Base-by-base conservation (phyloP, 768 basidiomycete species). In the Trametes elegans region DNA sequence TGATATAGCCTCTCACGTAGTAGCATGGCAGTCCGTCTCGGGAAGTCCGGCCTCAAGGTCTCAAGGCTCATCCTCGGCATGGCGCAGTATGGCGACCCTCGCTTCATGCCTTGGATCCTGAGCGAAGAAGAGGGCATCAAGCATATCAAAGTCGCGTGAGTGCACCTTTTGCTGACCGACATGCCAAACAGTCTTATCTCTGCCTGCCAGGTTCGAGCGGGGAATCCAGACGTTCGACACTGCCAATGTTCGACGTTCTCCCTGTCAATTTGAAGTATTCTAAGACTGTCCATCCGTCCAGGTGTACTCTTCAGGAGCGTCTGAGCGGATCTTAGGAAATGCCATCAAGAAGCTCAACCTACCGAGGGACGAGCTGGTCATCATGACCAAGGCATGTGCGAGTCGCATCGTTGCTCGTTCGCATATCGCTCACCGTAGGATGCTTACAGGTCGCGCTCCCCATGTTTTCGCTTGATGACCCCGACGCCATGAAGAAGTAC, bases 331-430 rank as follows among this genome's bases (percentile, higher is more conserved):
- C 54, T 64, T 78, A 18, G 76, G 77, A n/a, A 73, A 76, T 49
- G 74, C 74, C 5, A 70, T 80, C 62, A 76, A 74, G 57, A 55
- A 72, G 58, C 66, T 73, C 47, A 53, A 74, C n/a, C 66, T 77
- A 9, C 78, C 77, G 1, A 70, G 79, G 10, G 75, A 76, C 11
- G 71, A 74, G 57, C 63, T 79, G 21, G 79, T 81, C 16, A 71
- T 80, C 34, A 66, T 80, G 61, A 79, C 78, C 50, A 81, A 80
- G 69, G 62, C 67, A 32, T 3, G 32, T 11, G 8, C n/a, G n/a
- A n/a, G n/a, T 14, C 35, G 8, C 19, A n/a, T 19, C 10, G 23
- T 31, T 10, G 13, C 7, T 27, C 21, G 19, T 16, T n/a, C 9
- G 3, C n/a, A 32, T 32, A 7, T 32, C 31, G 13, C 31, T 32